A percentile compares a stretch with the other conserved stretches of the same genome.
phyloP scores from a whole-genome alignment of 208 protist genomes.

The Crithidia fasciculata region DNA sequence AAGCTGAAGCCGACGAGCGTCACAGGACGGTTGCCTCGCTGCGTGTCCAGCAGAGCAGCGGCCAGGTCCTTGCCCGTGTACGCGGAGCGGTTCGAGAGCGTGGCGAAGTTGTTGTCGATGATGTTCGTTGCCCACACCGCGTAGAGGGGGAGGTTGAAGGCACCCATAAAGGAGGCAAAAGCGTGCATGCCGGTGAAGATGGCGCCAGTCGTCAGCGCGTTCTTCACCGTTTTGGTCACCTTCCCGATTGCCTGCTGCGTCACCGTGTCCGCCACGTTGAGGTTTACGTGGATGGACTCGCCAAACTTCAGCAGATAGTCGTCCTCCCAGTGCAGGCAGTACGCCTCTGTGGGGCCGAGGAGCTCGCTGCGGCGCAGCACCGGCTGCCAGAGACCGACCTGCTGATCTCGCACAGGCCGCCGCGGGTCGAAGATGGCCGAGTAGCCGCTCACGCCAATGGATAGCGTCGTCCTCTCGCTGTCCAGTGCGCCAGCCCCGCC shows the following conservation, averaged over 20 bases:
- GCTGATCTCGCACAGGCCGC: slow-evolving; percentile 76
- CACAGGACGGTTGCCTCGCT: slow-evolving; percentile 78
- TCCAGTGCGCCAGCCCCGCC: background rate
- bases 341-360: slow-evolving; percentile 54
- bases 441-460: slow-evolving; percentile 82
- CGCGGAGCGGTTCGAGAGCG: slow-evolving; percentile 69
- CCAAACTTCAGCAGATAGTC: slow-evolving; percentile 73
- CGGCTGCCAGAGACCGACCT: slow-evolving; percentile 77
- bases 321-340: slow-evolving; percentile 86
- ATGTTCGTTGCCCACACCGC: slow-evolving; percentile 74
- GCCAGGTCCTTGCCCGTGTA: slow-evolving; percentile 86
- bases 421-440: slow-evolving; percentile 73
- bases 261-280: slow-evolving; percentile 53
- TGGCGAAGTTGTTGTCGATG: slow-evolving; percentile 89
- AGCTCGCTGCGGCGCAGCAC: slow-evolving; percentile 48
- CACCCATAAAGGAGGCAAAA: slow-evolving; percentile 65
- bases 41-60: slow-evolving; percentile 57
- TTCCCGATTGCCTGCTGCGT: slow-evolving; percentile 38
- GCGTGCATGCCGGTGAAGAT: slow-evolving; percentile 77
- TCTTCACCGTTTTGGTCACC: slow-evolving; percentile 51
- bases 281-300: slow-evolving; percentile 58
- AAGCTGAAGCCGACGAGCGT: slow-evolving; percentile 90
- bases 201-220: slow-evolving; percentile 54
- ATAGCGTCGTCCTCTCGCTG: slow-evolving; percentile 46
- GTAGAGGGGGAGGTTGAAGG: slow-evolving; percentile 77